phyloP scores from a whole-genome alignment of 208 protist genomes.

The Wallacemonas rigidus region DNA sequence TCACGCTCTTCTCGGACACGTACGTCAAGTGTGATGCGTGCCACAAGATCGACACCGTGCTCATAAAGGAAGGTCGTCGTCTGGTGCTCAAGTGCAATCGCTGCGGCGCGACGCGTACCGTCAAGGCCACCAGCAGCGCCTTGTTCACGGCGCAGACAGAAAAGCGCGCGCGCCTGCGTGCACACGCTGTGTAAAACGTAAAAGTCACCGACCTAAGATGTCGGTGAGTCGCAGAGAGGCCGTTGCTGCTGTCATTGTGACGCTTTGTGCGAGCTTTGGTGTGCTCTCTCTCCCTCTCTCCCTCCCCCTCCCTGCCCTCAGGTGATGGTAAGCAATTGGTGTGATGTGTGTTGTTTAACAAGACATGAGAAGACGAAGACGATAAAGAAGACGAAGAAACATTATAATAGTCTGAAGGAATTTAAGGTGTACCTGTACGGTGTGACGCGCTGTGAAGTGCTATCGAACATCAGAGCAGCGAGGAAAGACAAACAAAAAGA shows the following conservation, averaged over 20 bases:
- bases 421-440: no score
- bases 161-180: slow-evolving; percentile 73
- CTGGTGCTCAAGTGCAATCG: slow-evolving; percentile 76
- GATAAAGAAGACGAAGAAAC: no score
- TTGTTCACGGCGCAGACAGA: slow-evolving; percentile 79
- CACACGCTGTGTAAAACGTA: slow-evolving; percentile 29
- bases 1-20: slow-evolving; percentile 89
- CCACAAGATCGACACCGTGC: slow-evolving; percentile 85
- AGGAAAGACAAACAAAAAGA: no score
- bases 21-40: slow-evolving; percentile 93
- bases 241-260: no score
- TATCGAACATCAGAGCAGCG: no score
- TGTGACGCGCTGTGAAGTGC: no score
- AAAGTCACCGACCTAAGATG: background rate
- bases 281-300: background rate
- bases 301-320: background rate
- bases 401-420: no score
- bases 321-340: background rate
- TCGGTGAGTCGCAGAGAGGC: no score
- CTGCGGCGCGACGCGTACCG: slow-evolving; percentile 80
- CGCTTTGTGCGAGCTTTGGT: background rate
- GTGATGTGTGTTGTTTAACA: slow-evolving; percentile 3
- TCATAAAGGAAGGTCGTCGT: slow-evolving; percentile 78
- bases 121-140: slow-evolving; percentile 58
- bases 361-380: slow-evolving; percentile 14